Base-by-base conservation (phyloP, 208 protist genomes). In the Acanthamoeba royreba region DNA sequence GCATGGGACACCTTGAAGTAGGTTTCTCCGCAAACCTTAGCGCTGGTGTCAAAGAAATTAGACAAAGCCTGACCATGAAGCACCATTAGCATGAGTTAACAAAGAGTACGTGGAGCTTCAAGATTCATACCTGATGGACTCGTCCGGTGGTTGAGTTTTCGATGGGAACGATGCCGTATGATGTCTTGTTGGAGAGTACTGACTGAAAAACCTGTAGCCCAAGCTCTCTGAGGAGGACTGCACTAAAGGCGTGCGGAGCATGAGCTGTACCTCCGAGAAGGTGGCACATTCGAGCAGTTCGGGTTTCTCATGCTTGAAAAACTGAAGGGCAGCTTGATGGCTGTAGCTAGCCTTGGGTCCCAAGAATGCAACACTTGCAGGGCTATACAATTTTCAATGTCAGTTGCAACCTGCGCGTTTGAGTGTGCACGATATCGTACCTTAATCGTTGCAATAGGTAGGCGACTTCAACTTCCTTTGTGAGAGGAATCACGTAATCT, bases 401-500 rank as follows among this genome's bases (percentile, higher is more conserved):
- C n/a, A n/a, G n/a, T n/a, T n/a, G n/a, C n/a, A n/a, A n/a, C n/a
- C n/a, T n/a, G n/a, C n/a, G n/a, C n/a, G n/a, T n/a, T n/a, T n/a
- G n/a, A n/a, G n/a, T 66, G 83, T 8, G 1, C 0, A 35, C 0
- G 1, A 25, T 0, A 35, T 31, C 55, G 9, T 19, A 77, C 87
- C 69, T 74, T 11, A 93, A 74, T 28, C 96, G 81, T 66, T 96
- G 93, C 28, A 97, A 61, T 8, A 97, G 95, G 83, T 97, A 97
- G 33, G 63, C 77, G 40, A 97, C 93, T 72, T 97, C 94, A 0
- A 97, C 96, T n/a, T 97, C 96, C 74, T 97, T 97, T 25, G 96
- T 97, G 22, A 97, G 89, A 11, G 96, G 96, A 45, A 97, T 97
- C 35, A 97, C 66, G 61, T 86, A 93, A 46, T 96, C 95, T 42